Percentiles rank a stretch among this genome's conserved stretches.
Evolutionary conservation across 1,139 yeast species (phyloP).

Genomic region (Lodderomyces parapsilosis): DNA sequence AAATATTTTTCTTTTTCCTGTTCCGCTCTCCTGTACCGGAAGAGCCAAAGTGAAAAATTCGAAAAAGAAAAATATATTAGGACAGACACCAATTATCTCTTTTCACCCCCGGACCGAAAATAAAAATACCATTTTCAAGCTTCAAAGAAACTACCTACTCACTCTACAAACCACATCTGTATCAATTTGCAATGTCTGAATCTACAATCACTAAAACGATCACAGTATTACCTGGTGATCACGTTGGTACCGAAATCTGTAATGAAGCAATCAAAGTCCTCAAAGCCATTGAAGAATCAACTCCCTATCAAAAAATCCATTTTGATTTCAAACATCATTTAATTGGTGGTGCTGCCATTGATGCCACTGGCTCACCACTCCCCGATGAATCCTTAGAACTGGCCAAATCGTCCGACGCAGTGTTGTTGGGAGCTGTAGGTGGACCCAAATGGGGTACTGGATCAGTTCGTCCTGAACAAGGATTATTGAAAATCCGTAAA

Average conservation of each 20-base stretch:
- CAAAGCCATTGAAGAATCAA: slow-evolving; percentile 65
- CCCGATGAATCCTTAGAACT: slow-evolving; percentile 86
- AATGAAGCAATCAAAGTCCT: slow-evolving; percentile 90
- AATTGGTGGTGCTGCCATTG: slow-evolving; percentile 98
- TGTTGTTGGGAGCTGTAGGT: slow-evolving; percentile 94
- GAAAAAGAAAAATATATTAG: neutral
- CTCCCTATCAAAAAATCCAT: slow-evolving; percentile 53
- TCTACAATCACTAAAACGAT: slow-evolving; percentile 52
- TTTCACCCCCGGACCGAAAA: neutral
- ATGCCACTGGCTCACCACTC: slow-evolving; percentile 90
- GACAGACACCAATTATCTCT: no score
- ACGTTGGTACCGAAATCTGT: slow-evolving; percentile 89
- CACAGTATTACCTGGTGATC: slow-evolving; percentile 94
- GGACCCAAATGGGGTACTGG: slow-evolving; percentile 99
- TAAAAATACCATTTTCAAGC: no score
- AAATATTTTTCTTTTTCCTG: neutral
- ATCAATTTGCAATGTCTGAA: neutral
- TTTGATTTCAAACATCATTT: slow-evolving; percentile 80
- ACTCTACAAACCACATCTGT: neutral
- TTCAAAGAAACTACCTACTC: no score
- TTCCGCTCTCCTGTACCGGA: slow-evolving; percentile 3
- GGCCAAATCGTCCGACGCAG: slow-evolving; percentile 90
- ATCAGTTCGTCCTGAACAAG: slow-evolving; percentile 94
- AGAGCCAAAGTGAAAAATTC: neutral
- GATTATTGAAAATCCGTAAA: slow-evolving; percentile 87